These are phyloP conservation scores for Phytophthora litchii DNA, from an alignment of 352 stramenopile species.

Conservation along the genomic window DNA sequence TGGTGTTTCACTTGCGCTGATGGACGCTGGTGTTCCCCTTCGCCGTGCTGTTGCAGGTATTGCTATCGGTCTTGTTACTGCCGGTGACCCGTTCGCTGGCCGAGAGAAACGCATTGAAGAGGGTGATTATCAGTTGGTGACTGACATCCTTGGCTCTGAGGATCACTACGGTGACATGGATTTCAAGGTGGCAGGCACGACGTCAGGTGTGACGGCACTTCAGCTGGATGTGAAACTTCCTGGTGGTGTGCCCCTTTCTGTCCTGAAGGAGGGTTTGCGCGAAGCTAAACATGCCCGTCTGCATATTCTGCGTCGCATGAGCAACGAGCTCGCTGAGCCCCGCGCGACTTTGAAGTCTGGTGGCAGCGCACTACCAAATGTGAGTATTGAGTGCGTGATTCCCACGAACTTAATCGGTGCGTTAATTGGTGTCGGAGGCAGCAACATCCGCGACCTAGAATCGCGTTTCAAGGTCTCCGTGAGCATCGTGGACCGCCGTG, in stretches of 20 bases:
- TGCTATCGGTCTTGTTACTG: conserved; percentile 92
- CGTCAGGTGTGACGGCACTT: conserved; percentile 93
- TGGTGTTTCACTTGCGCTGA: conserved; percentile 95
- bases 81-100: conserved; percentile 59
- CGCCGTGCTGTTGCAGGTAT: conserved; percentile 94
- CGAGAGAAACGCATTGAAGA: conserved; percentile 63
- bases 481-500: conserved; percentile 78
- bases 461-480: conserved; percentile 60
- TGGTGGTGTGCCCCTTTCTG: conserved; percentile 82
- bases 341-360: conserved; percentile 59
- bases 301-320: conserved; percentile 90
- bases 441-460: conserved; percentile 80
- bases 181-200: conserved; percentile 96
- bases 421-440: conserved; percentile 77
- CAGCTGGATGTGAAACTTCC: conserved; percentile 97
- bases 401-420: conserved; percentile 58
- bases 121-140: conserved; percentile 91
- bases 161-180: conserved; percentile 99
- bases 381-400: conserved; percentile 69
- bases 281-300: conserved; percentile 81
- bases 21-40: conserved; percentile 97
- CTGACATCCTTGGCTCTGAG: conserved; percentile 97
- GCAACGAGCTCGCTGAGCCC: conserved; percentile 62
- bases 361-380: conserved; percentile 37
- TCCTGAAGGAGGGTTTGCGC: conserved; percentile 88